These are phyloP conservation scores for Calonectria naviculata DNA, from an alignment of 2,329 filamentous ascomycete species.

Conservation along the genomic window DNA sequence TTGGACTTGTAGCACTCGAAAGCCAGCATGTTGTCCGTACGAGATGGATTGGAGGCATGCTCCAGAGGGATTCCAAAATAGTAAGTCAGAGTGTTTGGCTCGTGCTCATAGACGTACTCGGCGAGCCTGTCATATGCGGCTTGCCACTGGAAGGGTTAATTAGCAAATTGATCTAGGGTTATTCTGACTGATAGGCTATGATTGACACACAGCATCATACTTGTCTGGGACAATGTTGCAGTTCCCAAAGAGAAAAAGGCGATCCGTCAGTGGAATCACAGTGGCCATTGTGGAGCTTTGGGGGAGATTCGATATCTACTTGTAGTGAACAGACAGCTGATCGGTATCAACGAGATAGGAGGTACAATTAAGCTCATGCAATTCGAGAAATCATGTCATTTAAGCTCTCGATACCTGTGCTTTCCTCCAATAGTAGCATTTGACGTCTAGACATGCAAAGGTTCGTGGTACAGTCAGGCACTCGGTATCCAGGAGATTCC, in stretches of 20 bases:
- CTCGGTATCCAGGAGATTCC: slow-evolving; percentile 9
- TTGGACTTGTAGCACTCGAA: slow-evolving; percentile 35
- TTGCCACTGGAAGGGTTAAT: slow-evolving; percentile 48
- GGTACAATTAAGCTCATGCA: neutral
- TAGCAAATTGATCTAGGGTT: neutral
- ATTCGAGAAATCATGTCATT: neutral
- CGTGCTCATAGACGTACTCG: slow-evolving; percentile 45
- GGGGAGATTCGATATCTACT: neutral
- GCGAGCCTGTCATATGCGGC: slow-evolving; percentile 51
- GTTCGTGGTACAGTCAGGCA: slow-evolving; percentile 5
- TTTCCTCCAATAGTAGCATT: neutral
- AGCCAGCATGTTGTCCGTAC: slow-evolving; percentile 37
- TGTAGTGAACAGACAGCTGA: neutral
- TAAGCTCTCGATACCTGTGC: neutral
- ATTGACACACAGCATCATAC: slow-evolving; percentile 44
- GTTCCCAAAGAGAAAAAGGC: slow-evolving; percentile 40
- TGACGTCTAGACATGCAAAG: neutral
- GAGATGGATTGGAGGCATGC: slow-evolving; percentile 30
- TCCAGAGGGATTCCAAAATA: slow-evolving; percentile 54
- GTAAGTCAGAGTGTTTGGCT: slow-evolving; percentile 52
- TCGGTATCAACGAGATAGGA: neutral
- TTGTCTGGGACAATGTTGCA: slow-evolving; percentile 50
- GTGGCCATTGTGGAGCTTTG: neutral
- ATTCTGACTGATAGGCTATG: too few relatives aligned
- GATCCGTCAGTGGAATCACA: slow-evolving; percentile 22